Evolutionary conservation across 768 basidiomycete species (phyloP).

Genomic region (Suillus weaverae): DNA sequence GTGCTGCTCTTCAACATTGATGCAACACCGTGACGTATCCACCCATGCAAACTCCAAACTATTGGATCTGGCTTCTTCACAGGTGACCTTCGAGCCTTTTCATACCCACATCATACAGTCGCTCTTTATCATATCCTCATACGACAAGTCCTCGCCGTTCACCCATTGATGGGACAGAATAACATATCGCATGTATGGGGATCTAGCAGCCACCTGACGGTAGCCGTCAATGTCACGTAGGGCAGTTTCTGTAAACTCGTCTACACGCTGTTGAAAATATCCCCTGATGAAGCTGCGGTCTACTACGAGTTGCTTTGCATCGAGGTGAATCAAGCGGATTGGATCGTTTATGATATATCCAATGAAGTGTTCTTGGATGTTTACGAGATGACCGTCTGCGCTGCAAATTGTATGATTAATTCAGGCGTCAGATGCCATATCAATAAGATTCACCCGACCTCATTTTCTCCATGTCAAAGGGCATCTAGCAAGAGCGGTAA

Average conservation of each 20-base stretch:
- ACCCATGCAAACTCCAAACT: background rate
- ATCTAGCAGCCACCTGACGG: no score
- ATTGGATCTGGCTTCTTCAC: background rate
- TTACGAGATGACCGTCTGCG: background rate
- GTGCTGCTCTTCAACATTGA: background rate
- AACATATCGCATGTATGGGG: background rate
- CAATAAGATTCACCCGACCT: background rate
- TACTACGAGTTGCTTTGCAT: background rate
- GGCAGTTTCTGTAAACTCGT: background rate
- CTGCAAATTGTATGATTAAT: background rate
- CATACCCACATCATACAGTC: background rate
- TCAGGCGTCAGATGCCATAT: background rate
- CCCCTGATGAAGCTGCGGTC: background rate
- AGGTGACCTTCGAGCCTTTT: background rate
- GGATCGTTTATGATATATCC: background rate
- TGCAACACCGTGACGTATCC: background rate
- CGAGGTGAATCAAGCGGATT: background rate
- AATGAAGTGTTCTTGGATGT: background rate
- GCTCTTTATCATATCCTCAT: background rate
- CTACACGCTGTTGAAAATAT: background rate
- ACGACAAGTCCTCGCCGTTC: background rate
- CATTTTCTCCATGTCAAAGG: background rate
- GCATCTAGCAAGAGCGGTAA: background rate
- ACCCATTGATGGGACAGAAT: background rate
- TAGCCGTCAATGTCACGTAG: background rate